Conservation (phyloP, 1,139 yeast genomes). For the Kurtzmaniella quercitrusa region DNA sequence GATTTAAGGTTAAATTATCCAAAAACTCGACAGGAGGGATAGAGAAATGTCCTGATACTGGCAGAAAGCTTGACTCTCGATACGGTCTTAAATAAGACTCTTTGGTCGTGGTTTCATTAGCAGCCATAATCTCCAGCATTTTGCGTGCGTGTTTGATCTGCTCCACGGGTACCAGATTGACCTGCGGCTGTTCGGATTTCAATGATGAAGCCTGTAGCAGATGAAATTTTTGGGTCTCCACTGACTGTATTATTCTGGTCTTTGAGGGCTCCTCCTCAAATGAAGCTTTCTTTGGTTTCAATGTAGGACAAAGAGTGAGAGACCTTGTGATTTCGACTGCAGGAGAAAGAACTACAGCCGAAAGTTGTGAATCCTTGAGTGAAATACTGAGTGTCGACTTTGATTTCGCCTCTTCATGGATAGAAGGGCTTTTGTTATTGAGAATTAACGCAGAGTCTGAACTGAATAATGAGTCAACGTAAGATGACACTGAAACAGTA, state of each 20-base stretch:
- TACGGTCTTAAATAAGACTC: neutral
- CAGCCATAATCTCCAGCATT: too few relatives aligned
- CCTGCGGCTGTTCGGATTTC: too few relatives aligned
- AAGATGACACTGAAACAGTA: neutral
- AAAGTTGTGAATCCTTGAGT: neutral
- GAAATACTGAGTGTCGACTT: neutral
- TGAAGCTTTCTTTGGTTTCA: neutral
- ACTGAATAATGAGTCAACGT: neutral
- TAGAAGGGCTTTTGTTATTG: neutral
- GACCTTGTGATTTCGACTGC: neutral
- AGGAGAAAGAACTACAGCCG: neutral
- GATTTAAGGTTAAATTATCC: neutral
- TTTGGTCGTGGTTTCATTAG: neutral
- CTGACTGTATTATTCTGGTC: too few relatives aligned
- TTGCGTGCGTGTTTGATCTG: too few relatives aligned
- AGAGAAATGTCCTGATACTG: neutral
- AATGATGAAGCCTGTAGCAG: too few relatives aligned
- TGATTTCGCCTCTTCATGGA: neutral
- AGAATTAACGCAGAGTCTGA: neutral
- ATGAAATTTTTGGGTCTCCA: too few relatives aligned
- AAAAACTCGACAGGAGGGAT: neutral
- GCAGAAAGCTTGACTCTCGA: neutral
- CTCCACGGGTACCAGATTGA: too few relatives aligned
- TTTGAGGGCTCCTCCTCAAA: too few relatives aligned
- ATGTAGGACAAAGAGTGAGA: neutral